These are phyloP conservation scores for Colletotrichum acutatum DNA, from an alignment of 2,329 filamentous ascomycete genomes.

Conservation along the genomic window DNA sequence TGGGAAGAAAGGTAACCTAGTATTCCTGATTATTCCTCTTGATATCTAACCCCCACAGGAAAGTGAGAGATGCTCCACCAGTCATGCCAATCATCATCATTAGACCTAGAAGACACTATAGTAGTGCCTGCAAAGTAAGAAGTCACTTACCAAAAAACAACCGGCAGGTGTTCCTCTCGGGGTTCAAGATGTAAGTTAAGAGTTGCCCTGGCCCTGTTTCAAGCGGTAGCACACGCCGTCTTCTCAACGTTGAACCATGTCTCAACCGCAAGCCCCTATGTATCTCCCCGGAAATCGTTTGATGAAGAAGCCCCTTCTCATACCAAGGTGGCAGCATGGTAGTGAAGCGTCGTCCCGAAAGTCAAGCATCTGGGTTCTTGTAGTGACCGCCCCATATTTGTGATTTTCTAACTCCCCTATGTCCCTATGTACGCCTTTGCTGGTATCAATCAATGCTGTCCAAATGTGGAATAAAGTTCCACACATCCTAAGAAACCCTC, in stretches of 20 bases:
- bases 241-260: neutral
- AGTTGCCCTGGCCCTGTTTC: neutral
- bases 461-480: constrained; percentile 7
- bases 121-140: neutral
- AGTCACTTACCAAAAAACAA: neutral
- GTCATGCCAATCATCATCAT: no score
- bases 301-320: neutral
- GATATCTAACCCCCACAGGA: neutral
- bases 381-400: neutral
- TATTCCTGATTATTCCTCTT: neutral
- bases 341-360: neutral
- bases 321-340: neutral
- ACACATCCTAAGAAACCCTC: constrained; percentile 10
- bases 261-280: neutral
- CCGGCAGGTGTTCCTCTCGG: neutral
- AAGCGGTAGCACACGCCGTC: neutral
- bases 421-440: constrained; percentile 20
- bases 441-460: constrained; percentile 34
- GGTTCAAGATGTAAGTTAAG: neutral
- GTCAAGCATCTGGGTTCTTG: neutral
- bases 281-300: neutral
- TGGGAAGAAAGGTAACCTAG: neutral
- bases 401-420: constrained; percentile 7
- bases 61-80: no score
- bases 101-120: no score